Evolutionary conservation across 441 rosid genomes (phyloP).

Genomic region (Gossypium lobatum): DNA sequence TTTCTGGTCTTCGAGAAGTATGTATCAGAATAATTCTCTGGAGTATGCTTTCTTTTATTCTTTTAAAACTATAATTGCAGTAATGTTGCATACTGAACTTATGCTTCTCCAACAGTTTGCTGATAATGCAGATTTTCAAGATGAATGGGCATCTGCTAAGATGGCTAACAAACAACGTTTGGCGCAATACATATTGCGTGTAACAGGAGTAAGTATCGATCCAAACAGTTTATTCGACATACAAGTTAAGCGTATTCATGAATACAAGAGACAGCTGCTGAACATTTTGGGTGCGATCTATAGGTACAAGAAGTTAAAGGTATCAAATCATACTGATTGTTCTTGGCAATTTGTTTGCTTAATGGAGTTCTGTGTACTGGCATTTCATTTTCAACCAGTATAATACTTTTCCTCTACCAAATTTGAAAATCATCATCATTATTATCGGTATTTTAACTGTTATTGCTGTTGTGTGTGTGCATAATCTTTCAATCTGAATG

Average conservation of each 20-base stretch:
- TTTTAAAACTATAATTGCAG: background rate
- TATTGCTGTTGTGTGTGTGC: background rate
- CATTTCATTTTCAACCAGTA: background rate
- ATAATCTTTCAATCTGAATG: background rate
- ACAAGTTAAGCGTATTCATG: constrained; percentile 98
- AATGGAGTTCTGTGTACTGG: background rate
- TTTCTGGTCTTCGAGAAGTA: constrained; percentile 81
- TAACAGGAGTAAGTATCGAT: constrained; percentile 77
- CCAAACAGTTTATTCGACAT: constrained; percentile 86
- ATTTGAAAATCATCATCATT: background rate
- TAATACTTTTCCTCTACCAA: background rate
- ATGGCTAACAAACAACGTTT: constrained; percentile 81
- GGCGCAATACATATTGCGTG: constrained; percentile 65
- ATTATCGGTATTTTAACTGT: background rate
- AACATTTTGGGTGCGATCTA: constrained; percentile 86
- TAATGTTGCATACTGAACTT: constrained; percentile 18
- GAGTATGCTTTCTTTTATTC: background rate
- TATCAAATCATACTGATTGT: constrained; percentile 20
- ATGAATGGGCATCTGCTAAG: constrained; percentile 93
- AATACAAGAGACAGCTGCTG: constrained; percentile 93
- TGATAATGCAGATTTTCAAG: constrained; percentile 66
- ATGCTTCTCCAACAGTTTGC: constrained; percentile 61
- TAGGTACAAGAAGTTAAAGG: constrained; percentile 93
- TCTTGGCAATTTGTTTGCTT: background rate
- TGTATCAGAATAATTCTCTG: constrained; percentile 14